phyloP scores from a whole-genome alignment of 352 stramenopile genomes.

The Globisporangium recalcitrans region DNA sequence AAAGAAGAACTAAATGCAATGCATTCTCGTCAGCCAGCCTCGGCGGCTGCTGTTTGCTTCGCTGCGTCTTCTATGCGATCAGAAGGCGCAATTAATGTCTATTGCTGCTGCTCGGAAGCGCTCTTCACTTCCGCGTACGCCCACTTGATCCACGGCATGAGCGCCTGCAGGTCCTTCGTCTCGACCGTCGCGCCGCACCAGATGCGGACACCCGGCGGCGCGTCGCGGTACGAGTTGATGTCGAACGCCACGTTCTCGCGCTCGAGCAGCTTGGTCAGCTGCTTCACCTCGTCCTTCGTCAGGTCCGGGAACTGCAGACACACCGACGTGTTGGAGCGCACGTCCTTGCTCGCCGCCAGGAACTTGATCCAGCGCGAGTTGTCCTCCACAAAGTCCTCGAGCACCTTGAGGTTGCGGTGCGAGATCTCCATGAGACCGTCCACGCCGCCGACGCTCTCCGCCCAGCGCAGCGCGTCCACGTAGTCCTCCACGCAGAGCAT shows the following conservation, averaged over 20 bases:
- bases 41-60: neutral
- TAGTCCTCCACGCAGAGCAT: slow-evolving; percentile 99
- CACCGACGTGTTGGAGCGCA: slow-evolving; percentile 96
- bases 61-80: neutral
- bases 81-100: neutral
- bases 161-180: slow-evolving; percentile 94
- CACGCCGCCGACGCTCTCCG: slow-evolving; percentile 92
- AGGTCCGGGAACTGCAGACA: slow-evolving; percentile 94
- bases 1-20: too few species aligned
- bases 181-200: slow-evolving; percentile 99
- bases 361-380: slow-evolving; percentile 97
- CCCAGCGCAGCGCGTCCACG: slow-evolving; percentile 96
- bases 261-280: slow-evolving; percentile 94
- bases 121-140: slow-evolving; percentile 92
- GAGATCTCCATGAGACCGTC: slow-evolving; percentile 92
- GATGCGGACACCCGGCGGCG: slow-evolving; percentile 96
- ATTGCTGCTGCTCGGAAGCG: slow-evolving; percentile 23
- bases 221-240: slow-evolving; percentile 98
- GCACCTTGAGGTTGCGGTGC: slow-evolving; percentile 91
- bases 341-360: slow-evolving; percentile 91
- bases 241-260: slow-evolving; percentile 95
- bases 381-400: slow-evolving; percentile 95
- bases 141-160: slow-evolving; percentile 99
- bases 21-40: neutral
- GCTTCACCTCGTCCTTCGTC: slow-evolving; percentile 94